These are phyloP conservation scores for Pseudisothecium myosuroides DNA, from an alignment of 225 moss, liverwort and hornwort species.

Conservation along the genomic window DNA sequence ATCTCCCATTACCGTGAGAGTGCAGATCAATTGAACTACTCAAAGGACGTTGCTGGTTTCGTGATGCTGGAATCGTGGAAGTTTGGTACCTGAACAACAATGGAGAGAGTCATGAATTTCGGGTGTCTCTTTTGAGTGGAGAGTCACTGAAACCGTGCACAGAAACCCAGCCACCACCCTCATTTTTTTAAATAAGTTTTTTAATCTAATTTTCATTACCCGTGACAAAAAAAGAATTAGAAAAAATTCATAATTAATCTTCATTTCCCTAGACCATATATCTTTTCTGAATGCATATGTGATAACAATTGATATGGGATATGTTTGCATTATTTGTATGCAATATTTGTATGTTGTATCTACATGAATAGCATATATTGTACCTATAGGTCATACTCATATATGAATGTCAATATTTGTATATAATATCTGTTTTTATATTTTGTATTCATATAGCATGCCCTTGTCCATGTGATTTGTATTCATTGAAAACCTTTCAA, in stretches of 20 bases:
- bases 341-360: no score
- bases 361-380: background rate
- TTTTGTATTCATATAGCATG: no score
- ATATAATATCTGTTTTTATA: background rate
- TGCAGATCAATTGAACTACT: background rate
- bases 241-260: background rate
- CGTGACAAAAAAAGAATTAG: rapidly evolving
- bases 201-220: background rate
- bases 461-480: no score
- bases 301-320: background rate
- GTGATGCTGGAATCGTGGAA: no score
- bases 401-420: background rate
- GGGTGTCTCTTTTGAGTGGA: background rate
- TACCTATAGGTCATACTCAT: rapidly evolving
- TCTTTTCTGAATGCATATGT: background rate
- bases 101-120: background rate
- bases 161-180: background rate
- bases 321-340: rapidly evolving
- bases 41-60: background rate
- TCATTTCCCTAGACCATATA: background rate
- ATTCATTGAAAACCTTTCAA: no score
- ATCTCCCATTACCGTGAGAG: background rate
- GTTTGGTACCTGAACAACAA: background rate
- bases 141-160: background rate
- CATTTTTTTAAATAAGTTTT: no score